Evolutionary conservation across 2,329 filamentous ascomycete species (phyloP), one percentile per base, ranked within the genome.

Genomic region (Monilinia laxa): DNA sequence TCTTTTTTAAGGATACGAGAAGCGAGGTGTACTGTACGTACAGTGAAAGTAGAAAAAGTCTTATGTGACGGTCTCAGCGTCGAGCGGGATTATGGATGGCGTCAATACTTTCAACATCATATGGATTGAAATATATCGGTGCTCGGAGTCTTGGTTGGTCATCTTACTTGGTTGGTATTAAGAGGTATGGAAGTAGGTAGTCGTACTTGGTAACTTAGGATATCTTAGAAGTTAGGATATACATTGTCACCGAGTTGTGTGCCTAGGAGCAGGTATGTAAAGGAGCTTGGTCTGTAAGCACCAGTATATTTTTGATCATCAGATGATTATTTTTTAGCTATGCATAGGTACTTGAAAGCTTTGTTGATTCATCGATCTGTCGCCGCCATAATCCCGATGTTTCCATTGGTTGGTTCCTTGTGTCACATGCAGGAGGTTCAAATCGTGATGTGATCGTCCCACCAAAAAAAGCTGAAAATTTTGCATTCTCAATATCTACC

Each of bases 281-380:
- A 57, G 40, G n/a, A 31, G 56, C 11, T 47, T 14, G 18, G 40
- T 59, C 56, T 59, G 56, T 59, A 31, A 59, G 56, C 56, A 14
- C 18, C 25, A n/a, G 28, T 16, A 31, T 47, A 23, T 59, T 28
- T 53, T 47, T 31, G 40, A 47, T 59, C 16, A 59, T 59, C 56
- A 59, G 40, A 59, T 59, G 56, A 59, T 57, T n/a, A n/a, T n/a
- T 42, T 42, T 40, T 23, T 35, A 35, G 35, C 28, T 45, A 23
- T 45, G 40, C 18, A 47, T 45, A 28, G 3, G 3, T 28, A 16
- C 11, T 45, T 7, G 4, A 10, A 45, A 45, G 40, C 18, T 40
- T 31, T 58, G 40, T 58, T 18, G 4, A 42, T 47, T 31, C 20
- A n/a, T 59, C n/a, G n/a, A n/a, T n/a, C 11, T 31, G 14, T 59